These are phyloP conservation scores for Daldinia sp. DNA, from an alignment of 2,329 filamentous ascomycete genomes.

Conservation along the genomic window DNA sequence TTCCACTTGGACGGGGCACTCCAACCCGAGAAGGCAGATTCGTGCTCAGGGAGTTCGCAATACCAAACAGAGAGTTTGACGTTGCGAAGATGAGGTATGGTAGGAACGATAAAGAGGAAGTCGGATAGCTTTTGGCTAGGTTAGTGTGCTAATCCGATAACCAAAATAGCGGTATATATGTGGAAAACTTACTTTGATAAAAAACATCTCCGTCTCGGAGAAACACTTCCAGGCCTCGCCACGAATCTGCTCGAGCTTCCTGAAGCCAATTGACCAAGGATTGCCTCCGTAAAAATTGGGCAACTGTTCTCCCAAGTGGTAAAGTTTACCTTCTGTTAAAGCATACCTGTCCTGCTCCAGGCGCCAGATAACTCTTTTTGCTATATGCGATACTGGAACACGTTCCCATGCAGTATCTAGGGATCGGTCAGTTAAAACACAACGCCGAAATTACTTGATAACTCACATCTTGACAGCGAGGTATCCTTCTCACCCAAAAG, in stretches of 20 bases:
- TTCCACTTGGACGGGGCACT: slow-evolving; percentile 63
- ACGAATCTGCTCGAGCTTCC: slow-evolving; percentile 56
- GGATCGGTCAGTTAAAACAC: slow-evolving; percentile 14
- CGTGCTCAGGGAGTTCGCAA: slow-evolving; percentile 64
- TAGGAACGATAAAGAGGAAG: slow-evolving; percentile 66
- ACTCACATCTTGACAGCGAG: slow-evolving; percentile 66
- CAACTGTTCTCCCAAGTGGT: slow-evolving; percentile 62
- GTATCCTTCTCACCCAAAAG: slow-evolving; percentile 72
- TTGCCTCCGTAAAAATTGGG: slow-evolving; percentile 60
- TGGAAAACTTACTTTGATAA: slow-evolving; percentile 64
- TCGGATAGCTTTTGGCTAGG: slow-evolving; percentile 61
- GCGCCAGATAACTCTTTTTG: slow-evolving; percentile 68
- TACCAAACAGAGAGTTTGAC: slow-evolving; percentile 66
- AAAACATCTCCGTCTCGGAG: slow-evolving; percentile 68
- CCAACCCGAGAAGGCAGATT: slow-evolving; percentile 55
- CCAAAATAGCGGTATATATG: not conserved
- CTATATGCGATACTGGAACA: slow-evolving; percentile 59
- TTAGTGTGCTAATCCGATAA: slow-evolving; percentile 20
- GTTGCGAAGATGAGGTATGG: slow-evolving; percentile 64
- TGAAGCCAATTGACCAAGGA: slow-evolving; percentile 54
- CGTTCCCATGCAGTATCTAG: slow-evolving; percentile 68
- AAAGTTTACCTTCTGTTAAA: slow-evolving; percentile 58
- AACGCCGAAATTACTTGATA: not conserved
- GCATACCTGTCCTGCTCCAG: slow-evolving; percentile 65
- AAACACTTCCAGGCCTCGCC: slow-evolving; percentile 62